phyloP scores from a whole-genome alignment of 768 basidiomycete genomes.

The Ephemerocybe angulata region DNA sequence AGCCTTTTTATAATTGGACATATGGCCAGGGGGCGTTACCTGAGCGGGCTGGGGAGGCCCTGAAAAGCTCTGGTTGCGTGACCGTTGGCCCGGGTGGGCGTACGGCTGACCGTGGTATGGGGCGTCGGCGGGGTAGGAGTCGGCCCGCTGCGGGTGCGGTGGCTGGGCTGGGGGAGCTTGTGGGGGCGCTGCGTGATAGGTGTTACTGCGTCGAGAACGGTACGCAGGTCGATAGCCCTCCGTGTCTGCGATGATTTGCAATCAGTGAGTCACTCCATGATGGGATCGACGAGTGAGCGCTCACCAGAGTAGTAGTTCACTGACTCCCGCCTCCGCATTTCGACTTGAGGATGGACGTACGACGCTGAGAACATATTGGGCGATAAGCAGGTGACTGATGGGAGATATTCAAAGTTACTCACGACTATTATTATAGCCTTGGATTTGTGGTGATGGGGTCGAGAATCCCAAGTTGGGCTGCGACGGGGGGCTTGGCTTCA shows the following conservation, averaged over 20 bases:
- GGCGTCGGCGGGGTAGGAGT: neutral
- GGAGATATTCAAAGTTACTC: neutral
- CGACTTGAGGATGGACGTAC: neutral
- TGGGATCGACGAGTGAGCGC: neutral
- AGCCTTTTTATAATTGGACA: slow-evolving; percentile 26
- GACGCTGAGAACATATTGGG: neutral
- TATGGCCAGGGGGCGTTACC: slow-evolving; percentile 1
- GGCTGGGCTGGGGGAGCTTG: too few relatives aligned
- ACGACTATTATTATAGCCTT: neutral
- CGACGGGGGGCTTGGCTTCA: neutral
- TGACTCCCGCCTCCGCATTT: slow-evolving; percentile 1
- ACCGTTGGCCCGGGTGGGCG: neutral
- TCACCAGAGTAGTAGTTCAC: slow-evolving; percentile 5
- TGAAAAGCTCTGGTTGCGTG: slow-evolving; percentile 11
- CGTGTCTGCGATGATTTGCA: neutral
- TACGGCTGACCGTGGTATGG: neutral
- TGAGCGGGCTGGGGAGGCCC: slow-evolving; percentile 1
- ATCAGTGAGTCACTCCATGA: neutral
- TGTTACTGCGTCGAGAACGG: slow-evolving; percentile 7
- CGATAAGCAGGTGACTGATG: neutral
- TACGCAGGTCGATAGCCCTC: slow-evolving; percentile 7
- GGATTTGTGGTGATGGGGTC: neutral
- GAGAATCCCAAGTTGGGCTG: neutral
- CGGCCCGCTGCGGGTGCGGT: too few relatives aligned
- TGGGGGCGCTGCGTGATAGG: neutral